Evolutionary conservation across 129 eudicot genomes (phyloP).

Genomic region (Smallanthus sonchifolius): DNA sequence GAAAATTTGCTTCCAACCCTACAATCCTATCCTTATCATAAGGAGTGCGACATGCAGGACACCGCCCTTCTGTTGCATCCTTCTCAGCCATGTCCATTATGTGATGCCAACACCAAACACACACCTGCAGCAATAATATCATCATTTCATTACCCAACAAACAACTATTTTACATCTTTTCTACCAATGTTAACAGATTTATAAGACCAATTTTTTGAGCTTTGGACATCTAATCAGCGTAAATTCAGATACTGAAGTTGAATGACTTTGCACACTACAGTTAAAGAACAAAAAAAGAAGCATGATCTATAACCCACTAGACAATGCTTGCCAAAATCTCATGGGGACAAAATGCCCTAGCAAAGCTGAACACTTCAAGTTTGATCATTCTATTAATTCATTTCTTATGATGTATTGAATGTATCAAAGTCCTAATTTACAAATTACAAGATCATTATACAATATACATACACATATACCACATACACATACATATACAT

Average conservation of each 20-base stretch:
- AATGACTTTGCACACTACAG: not conserved
- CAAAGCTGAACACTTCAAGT: not conserved
- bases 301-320: not conserved
- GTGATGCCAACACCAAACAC: constrained; percentile 97
- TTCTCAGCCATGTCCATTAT: constrained; percentile 95
- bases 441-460: not conserved
- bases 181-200: not conserved
- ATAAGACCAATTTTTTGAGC: not conserved
- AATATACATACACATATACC: not conserved
- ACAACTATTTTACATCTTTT: not conserved
- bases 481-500: not conserved
- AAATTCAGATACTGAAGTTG: not conserved
- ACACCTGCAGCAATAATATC: constrained; percentile 45
- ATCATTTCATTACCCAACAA: not conserved
- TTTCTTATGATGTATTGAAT: not conserved
- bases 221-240: not conserved
- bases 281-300: not conserved
- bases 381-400: not conserved
- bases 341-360: not conserved
- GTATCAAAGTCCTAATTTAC: not conserved
- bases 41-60: constrained; percentile 83
- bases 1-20: constrained; percentile 65
- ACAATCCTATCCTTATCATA: constrained; percentile 77
- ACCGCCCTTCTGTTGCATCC: constrained; percentile 75
- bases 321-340: not conserved